A percentile compares a stretch with the other conserved stretches of the same genome.
Conservation (phyloP, 2,329 filamentous ascomycete species). For the Aspergillus sp. region DNA sequence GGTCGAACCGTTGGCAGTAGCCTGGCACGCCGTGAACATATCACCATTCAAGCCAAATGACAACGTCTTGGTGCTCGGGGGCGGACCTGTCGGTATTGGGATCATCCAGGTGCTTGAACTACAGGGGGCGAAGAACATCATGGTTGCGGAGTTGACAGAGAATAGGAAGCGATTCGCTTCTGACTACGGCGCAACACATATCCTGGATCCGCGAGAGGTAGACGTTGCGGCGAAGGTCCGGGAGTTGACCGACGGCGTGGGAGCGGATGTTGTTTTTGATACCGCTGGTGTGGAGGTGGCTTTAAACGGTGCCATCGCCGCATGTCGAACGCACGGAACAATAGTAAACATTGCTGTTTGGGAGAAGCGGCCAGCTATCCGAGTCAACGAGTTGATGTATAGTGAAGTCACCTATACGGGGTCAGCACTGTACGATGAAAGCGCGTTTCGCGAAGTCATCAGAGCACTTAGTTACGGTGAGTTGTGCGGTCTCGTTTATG, state of each 20-base stretch:
- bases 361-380: constrained; percentile 57
- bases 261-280: constrained; percentile 63
- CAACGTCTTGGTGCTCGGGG: constrained; percentile 59
- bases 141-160: constrained; percentile 58
- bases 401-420: constrained; percentile 56
- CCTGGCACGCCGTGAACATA: constrained; percentile 63
- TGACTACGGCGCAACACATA: constrained; percentile 57
- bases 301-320: constrained; percentile 49
- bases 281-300: constrained; percentile 61
- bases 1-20: constrained; percentile 64
- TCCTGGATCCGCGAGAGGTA: constrained; percentile 53
- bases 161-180: constrained; percentile 54
- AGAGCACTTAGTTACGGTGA: constrained; percentile 44
- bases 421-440: constrained; percentile 51
- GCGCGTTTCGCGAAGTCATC: constrained; percentile 61
- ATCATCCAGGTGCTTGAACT: constrained; percentile 61
- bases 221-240: constrained; percentile 50
- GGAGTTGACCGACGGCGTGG: constrained; percentile 50
- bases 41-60: constrained; percentile 50
- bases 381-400: constrained; percentile 57
- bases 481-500: neutral
- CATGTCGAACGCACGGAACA: constrained; percentile 56
- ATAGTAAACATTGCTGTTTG: constrained; percentile 68
- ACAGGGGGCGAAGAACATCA: constrained; percentile 55
- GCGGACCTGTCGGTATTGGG: constrained; percentile 64